Base-by-base conservation (phyloP, 352 stramenopile species). In the Saprolegnia diclina region DNA sequence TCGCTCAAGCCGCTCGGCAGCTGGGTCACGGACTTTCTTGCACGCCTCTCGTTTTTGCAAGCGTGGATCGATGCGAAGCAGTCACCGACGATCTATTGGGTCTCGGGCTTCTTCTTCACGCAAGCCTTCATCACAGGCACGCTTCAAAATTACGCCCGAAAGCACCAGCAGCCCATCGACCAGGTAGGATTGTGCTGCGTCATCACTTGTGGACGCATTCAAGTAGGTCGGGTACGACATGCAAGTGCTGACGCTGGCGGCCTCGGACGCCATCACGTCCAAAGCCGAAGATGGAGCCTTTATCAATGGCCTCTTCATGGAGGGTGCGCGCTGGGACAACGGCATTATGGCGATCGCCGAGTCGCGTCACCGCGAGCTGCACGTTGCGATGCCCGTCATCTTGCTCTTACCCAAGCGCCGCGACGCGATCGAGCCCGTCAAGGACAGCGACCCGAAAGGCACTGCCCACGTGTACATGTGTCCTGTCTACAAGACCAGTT, bases 101-200 rank as follows among this genome's bases (percentile, higher is more conserved):
- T 98, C 59, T 96, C 85, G 18, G 92, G 91, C 0, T 97, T 97
- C 77, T 97, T 97, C 76, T 98, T 97, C 78, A 97, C 91, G 21
- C 92, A 97, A 72, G 91, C 91, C 0, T 98, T 98, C 65, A 96
- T 98, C 72, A 97, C 91, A 3, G 92, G 91, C 53, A 98, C 90
- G 5, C 81, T 96, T 64, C 92, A 98, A 67, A 98, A 97, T 71
- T 98, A 88, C 76, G 92, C 92, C 14, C 82, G 92, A 16, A 96
- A 96, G 62, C 81, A 97, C 72, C 76, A 92, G 57, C 76, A 96
- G 11, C 90, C 91, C 24, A 97, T 97, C 71, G 91, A 97, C 67
- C 85, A 96, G 67, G 83, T 97, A 37, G 76, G 93, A 90, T 71
- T 32, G 18, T 72, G 24, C 63, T 44, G 18, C 45, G 22, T 40